A percentile compares a stretch with the other conserved stretches of the same genome.
Conservation (phyloP, 352 stramenopile genomes). For the Phytophthora pinifolia region DNA sequence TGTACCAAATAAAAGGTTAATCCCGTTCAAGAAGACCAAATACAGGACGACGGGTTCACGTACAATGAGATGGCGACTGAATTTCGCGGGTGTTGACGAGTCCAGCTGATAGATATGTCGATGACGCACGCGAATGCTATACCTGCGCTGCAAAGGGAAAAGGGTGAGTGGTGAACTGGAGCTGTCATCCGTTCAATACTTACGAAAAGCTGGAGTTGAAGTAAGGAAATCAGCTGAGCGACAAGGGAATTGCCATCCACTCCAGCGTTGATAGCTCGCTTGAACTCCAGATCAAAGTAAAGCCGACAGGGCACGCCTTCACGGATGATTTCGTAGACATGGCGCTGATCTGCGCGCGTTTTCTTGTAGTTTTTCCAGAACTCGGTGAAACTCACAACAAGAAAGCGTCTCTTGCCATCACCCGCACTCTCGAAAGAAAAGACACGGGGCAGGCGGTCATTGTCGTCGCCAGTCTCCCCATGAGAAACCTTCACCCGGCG, state of each 20-base stretch:
- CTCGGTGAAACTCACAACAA: constrained; percentile 59
- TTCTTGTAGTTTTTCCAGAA: constrained; percentile 74
- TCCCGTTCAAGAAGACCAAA: neutral
- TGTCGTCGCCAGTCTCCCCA: neutral
- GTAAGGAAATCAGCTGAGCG: constrained; percentile 48
- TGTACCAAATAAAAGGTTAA: constrained; percentile 16
- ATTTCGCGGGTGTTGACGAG: constrained; percentile 91
- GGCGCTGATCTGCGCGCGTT: constrained; percentile 55
- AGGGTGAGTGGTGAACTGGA: constrained; percentile 1
- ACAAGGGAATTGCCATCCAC: constrained; percentile 81
- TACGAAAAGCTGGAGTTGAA: constrained; percentile 77
- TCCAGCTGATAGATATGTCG: constrained; percentile 85
- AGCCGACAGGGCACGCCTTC: constrained; percentile 93
- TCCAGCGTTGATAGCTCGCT: constrained; percentile 72
- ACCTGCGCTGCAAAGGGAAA: constrained; percentile 45
- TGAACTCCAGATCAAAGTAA: constrained; percentile 98
- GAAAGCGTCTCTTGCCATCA: constrained; percentile 75
- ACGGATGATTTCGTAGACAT: constrained; percentile 98
- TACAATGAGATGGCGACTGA: constrained; percentile 92
- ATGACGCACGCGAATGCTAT: constrained; percentile 32
- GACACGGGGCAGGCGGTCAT: constrained; percentile 36
- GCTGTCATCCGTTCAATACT: constrained; percentile 5
- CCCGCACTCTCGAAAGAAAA: constrained; percentile 79
- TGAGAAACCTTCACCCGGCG: constrained; percentile 17
- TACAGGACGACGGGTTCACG: constrained; percentile 1